Percentiles rank a stretch among this genome's conserved stretches.
phyloP scores from a whole-genome alignment of 2,329 filamentous ascomycete genomes.

The Dactylellina sp. region DNA sequence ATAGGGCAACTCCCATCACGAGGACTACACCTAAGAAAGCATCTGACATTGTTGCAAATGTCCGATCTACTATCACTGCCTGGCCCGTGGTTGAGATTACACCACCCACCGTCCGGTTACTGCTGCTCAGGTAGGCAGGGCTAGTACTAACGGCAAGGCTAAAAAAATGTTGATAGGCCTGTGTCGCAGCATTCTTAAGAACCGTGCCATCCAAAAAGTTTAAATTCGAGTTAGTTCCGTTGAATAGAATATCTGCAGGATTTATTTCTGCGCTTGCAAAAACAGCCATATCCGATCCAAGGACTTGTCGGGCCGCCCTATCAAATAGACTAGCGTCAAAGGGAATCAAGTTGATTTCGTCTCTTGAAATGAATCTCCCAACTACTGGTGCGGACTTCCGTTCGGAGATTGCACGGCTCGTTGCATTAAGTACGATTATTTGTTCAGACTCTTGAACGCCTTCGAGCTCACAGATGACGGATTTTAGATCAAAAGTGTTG shows the following conservation, averaged over 20 bases:
- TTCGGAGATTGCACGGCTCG: conserved; percentile 8
- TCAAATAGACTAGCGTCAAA: conserved; percentile 23
- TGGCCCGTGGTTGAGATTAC: background rate
- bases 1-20: conserved; percentile 2
- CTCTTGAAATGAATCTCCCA: background rate
- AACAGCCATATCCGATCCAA: conserved; percentile 25
- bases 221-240: background rate
- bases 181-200: conserved; percentile 6
- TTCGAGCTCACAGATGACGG: conserved; percentile 15
- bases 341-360: conserved; percentile 4
- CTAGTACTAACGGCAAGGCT: conserved; percentile 26
- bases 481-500: background rate
- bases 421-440: conserved; percentile 28
- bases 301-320: background rate
- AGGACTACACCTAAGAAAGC: conserved; percentile 5
- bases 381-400: background rate
- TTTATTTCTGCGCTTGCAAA: conserved; percentile 8
- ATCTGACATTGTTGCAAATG: conserved; percentile 29
- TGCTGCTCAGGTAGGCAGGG: conserved; percentile 4
- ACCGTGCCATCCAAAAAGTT: background rate
- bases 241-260: conserved; percentile 7
- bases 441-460: conserved; percentile 17
- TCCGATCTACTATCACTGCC: conserved; percentile 18
- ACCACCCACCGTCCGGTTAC: background rate
- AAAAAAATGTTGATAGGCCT: conserved; percentile 18